Percentiles rank a stretch among this genome's conserved stretches.
These are phyloP conservation scores for Gossypium mustelinum DNA, from an alignment of 345 rosid species.

Conservation along the genomic window DNA sequence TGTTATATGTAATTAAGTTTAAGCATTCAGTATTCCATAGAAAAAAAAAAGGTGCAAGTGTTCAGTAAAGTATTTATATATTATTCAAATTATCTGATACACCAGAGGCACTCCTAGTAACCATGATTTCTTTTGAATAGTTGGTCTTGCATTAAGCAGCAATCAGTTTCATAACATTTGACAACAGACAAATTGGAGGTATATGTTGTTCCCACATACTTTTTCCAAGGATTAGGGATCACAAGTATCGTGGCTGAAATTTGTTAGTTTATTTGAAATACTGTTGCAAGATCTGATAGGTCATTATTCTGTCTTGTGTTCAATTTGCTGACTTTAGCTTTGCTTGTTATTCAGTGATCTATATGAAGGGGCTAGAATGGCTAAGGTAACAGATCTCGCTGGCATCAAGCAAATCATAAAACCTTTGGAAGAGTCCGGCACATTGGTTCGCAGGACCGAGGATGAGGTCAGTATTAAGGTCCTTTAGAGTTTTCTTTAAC, in stretches of 20 bases:
- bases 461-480: conserved; percentile 53
- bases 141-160: not conserved
- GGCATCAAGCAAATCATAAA: conserved; percentile 70
- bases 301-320: not conserved
- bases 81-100: not conserved
- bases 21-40: too few relatives aligned
- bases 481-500: conserved; percentile 9
- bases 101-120: not conserved
- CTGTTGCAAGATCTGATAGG: not conserved
- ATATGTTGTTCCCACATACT: not conserved
- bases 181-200: not conserved
- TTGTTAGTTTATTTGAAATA: conserved; percentile 4
- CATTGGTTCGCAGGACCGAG: conserved; percentile 59
- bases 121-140: not conserved
- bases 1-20: not conserved
- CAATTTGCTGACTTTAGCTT: conserved; percentile 18
- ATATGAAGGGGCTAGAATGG: conserved; percentile 87
- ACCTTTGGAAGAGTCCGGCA: conserved; percentile 73
- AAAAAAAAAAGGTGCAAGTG: too few relatives aligned
- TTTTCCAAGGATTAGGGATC: not conserved
- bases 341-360: conserved; percentile 54
- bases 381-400: conserved; percentile 56
- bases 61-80: not conserved
- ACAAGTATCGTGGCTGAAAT: not conserved
- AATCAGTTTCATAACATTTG: not conserved